Conservation (phyloP, 495 filamentous ascomycete genomes). For the Penicillium angulare region DNA sequence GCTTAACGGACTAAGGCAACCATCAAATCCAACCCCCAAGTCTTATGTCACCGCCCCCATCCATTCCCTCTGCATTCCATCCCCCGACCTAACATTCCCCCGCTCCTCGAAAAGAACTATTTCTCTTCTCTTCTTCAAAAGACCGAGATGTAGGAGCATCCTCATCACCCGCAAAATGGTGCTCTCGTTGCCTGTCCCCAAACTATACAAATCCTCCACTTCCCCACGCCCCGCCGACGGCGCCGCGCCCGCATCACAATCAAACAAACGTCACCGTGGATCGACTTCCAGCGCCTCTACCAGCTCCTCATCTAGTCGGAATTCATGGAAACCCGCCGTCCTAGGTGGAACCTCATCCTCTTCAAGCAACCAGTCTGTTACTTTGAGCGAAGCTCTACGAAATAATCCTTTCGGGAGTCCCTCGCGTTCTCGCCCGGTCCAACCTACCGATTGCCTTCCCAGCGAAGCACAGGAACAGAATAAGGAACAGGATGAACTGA, state of each 20-base stretch:
- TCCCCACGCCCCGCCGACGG: conserved; percentile 29
- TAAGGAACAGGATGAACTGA: conserved; percentile 63
- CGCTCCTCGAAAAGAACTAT: background rate
- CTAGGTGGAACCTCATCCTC: conserved; percentile 4
- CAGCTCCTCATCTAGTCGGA: conserved; percentile 22
- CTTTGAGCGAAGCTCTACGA: conserved; percentile 41
- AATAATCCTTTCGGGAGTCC: conserved; percentile 46
- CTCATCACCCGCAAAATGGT: conserved; percentile 32
- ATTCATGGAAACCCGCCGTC: conserved; percentile 11
- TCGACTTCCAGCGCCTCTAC: conserved; percentile 8
- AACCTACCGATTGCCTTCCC: conserved; percentile 13
- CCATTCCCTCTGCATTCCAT: background rate
- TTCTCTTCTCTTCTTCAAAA: background rate
- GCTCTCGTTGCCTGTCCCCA: conserved; percentile 42
- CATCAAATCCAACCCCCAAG: conserved; percentile 1
- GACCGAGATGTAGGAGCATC: conserved; percentile 35
- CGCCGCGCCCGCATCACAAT: conserved; percentile 16
- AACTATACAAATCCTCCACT: conserved; percentile 38
- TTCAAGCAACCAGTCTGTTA: conserved; percentile 31
- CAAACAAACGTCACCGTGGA: conserved; percentile 13
- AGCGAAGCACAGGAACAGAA: conserved; percentile 30
- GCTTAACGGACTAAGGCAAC: conserved; percentile 1
- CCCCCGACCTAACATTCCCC: background rate
- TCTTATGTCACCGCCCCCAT: conserved; percentile 8
- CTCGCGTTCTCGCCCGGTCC: conserved; percentile 28